Percentiles rank a stretch among this genome's conserved stretches.
phyloP scores from a whole-genome alignment of 2,329 filamentous ascomycete species.

The Dothideomycetes sp. region DNA sequence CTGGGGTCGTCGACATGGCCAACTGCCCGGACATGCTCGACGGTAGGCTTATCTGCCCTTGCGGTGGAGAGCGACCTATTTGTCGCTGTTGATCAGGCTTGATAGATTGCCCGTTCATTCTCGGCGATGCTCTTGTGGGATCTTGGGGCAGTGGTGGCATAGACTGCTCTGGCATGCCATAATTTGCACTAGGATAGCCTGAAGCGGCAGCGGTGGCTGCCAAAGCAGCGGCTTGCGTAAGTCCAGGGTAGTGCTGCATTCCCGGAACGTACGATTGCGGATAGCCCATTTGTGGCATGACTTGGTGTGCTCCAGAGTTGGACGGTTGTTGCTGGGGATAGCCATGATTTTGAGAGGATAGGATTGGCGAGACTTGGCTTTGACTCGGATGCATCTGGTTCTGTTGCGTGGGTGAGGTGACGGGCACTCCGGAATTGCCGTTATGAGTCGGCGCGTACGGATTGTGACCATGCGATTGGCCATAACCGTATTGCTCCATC shows the following conservation, averaged over 20 bases:
- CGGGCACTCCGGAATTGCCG: conserved; percentile 33
- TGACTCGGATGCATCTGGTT: conserved; percentile 51
- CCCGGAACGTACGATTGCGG: conserved; percentile 56
- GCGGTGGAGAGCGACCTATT: conserved; percentile 65
- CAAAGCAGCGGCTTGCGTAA: conserved; percentile 85
- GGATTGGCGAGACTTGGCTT: conserved; percentile 65
- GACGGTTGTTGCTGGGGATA: conserved; percentile 55
- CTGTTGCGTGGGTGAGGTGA: conserved; percentile 61
- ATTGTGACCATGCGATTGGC: conserved; percentile 19
- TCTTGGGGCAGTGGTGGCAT: conserved; percentile 47
- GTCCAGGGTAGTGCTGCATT: conserved; percentile 72
- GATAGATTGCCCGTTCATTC: conserved; percentile 56
- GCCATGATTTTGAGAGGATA: conserved; percentile 55
- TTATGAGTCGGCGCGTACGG: conserved; percentile 23
- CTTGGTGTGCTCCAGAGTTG: conserved; percentile 44
- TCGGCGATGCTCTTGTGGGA: conserved; percentile 56
- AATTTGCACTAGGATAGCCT: conserved; percentile 53
- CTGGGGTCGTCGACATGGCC: conserved; percentile 42
- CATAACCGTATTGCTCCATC: not conserved
- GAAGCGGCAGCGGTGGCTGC: conserved; percentile 77
- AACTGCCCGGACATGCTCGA: conserved; percentile 34
- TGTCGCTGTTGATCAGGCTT: conserved; percentile 55
- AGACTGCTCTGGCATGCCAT: conserved; percentile 57
- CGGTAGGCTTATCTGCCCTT: conserved; percentile 47
- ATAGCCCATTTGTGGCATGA: conserved; percentile 68